These are phyloP conservation scores for Phytophthora citrophthora DNA, from an alignment of 352 stramenopile species.

Conservation along the genomic window DNA sequence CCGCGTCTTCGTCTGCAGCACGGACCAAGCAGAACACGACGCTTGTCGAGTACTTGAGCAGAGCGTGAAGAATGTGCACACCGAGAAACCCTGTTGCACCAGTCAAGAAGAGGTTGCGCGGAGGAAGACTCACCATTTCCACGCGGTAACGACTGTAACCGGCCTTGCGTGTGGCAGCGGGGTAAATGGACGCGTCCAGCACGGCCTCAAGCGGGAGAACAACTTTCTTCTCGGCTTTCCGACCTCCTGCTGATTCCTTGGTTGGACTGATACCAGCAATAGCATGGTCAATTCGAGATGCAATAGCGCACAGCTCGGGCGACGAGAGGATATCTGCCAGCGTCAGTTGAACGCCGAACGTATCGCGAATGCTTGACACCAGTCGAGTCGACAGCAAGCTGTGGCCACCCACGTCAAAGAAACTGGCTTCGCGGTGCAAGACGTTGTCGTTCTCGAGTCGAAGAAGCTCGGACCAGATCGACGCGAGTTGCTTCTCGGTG, in stretches of 20 bases:
- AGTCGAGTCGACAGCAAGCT: slow-evolving; percentile 77
- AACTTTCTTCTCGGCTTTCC: slow-evolving; percentile 44
- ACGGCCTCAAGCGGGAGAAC: slow-evolving; percentile 72
- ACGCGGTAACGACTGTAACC: slow-evolving; percentile 84
- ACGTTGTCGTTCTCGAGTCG: slow-evolving; percentile 60
- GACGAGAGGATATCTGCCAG: slow-evolving; percentile 77
- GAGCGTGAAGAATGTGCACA: slow-evolving; percentile 81
- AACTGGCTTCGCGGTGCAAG: slow-evolving; percentile 67
- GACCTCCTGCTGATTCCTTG: background rate
- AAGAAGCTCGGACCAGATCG: slow-evolving; percentile 73
- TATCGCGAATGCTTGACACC: slow-evolving; percentile 72
- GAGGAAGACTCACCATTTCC: slow-evolving; percentile 73
- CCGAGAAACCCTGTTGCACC: slow-evolving; percentile 93
- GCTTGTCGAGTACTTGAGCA: slow-evolving; percentile 75
- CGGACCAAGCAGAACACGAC: slow-evolving; percentile 88
- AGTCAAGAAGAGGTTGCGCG: slow-evolving; percentile 88
- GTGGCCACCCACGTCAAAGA: slow-evolving; percentile 87
- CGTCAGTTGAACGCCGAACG: slow-evolving; percentile 71
- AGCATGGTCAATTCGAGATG: slow-evolving; percentile 55
- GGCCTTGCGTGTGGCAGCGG: slow-evolving; percentile 68
- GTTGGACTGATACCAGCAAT: slow-evolving; percentile 15
- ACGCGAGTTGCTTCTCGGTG: slow-evolving; percentile 64
- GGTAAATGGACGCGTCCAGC: slow-evolving; percentile 75
- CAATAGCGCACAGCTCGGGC: slow-evolving; percentile 63
- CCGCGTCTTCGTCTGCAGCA: slow-evolving; percentile 50